These are phyloP conservation scores for Hibiscus syriacus DNA, from an alignment of 345 rosid species.

Conservation along the genomic window DNA sequence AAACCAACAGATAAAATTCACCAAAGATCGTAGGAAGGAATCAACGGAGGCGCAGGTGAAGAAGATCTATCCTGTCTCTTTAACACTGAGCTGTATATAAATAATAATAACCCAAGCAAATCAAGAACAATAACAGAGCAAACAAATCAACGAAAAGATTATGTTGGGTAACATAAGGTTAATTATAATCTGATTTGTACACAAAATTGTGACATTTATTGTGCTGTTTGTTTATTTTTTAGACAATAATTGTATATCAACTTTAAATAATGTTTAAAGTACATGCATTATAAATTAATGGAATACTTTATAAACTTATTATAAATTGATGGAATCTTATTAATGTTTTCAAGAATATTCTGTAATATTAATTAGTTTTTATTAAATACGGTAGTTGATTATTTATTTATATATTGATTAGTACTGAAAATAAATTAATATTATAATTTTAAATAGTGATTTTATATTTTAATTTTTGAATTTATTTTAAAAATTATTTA, in stretches of 20 bases:
- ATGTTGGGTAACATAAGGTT: background rate
- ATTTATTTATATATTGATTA: too few relatives aligned
- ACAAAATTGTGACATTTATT: background rate
- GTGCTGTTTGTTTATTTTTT: background rate
- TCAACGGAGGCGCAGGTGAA: too few relatives aligned
- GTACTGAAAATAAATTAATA: background rate
- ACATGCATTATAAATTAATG: background rate
- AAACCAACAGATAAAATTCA: too few relatives aligned
- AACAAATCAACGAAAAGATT: background rate
- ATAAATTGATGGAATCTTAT: background rate
- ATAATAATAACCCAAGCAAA: background rate
- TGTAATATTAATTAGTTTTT: too few relatives aligned
- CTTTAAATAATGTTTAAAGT: background rate
- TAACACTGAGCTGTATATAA: background rate
- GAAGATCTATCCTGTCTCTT: slow-evolving; percentile 41
- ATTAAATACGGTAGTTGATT: background rate
- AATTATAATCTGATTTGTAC: background rate
- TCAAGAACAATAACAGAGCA: background rate
- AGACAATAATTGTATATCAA: background rate
- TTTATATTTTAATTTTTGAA: too few relatives aligned
- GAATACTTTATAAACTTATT: background rate
- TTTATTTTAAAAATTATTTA: too few relatives aligned
- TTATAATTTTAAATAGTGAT: too few relatives aligned
- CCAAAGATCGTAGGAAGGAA: too few relatives aligned
- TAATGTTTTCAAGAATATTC: too few relatives aligned